phyloP scores from a whole-genome alignment of 2,329 filamentous ascomycete species.

The Diaporthe sp. region DNA sequence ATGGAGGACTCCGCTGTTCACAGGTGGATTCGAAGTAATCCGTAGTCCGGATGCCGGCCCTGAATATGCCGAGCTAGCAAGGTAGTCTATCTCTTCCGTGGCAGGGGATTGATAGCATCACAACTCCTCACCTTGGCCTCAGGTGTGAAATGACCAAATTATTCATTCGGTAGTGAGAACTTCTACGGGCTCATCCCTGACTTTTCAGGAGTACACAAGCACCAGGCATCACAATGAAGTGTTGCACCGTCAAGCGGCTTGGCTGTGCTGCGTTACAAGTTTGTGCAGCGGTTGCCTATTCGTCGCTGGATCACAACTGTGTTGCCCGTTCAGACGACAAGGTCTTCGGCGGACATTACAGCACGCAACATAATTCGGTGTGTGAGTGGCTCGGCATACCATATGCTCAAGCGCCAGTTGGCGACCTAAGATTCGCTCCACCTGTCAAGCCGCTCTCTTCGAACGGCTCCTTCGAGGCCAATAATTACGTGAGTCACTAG shows the following conservation, averaged over 20 bases:
- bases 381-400: conserved; percentile 27
- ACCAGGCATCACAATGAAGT: not conserved
- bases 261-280: not conserved
- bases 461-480: not conserved
- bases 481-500: not conserved
- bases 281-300: not conserved
- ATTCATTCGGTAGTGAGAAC: not conserved
- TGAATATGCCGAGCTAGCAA: not conserved
- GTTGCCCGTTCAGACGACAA: not conserved
- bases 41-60: conserved; percentile 6
- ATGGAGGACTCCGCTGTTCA: not conserved
- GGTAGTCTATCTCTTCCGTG: not conserved
- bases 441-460: not conserved
- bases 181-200: not conserved
- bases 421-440: conserved; percentile 15
- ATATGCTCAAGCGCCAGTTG: not conserved
- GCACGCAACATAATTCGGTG: not conserved
- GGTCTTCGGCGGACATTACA: not conserved
- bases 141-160: not conserved
- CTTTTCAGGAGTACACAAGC: not conserved
- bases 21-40: not conserved
- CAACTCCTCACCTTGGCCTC: conserved; percentile 1
- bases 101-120: not conserved
- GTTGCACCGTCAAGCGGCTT: not conserved
- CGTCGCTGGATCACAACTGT: not conserved